phyloP scores from a whole-genome alignment of 2,329 filamentous ascomycete species.

The Calonectria henricotiae region DNA sequence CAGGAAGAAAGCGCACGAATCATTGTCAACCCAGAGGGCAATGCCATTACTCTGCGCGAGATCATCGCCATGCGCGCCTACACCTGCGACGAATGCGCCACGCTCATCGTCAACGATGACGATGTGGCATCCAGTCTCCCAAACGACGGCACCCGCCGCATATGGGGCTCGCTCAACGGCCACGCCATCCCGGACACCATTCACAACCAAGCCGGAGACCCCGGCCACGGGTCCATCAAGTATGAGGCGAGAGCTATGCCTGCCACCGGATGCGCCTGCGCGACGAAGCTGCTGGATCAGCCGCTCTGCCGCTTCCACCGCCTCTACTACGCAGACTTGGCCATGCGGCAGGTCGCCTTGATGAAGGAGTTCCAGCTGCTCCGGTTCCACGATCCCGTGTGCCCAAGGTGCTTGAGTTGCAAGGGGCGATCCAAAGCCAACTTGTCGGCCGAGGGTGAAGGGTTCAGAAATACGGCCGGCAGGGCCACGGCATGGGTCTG shows the following conservation, averaged over 20 bases:
- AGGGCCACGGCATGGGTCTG: slow-evolving; percentile 54
- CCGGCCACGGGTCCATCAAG: slow-evolving; percentile 2
- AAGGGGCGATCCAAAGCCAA: slow-evolving; percentile 32
- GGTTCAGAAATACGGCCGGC: slow-evolving; percentile 33
- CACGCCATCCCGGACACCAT: slow-evolving; percentile 51
- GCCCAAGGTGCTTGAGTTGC: slow-evolving; percentile 54
- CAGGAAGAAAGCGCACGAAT: slow-evolving; percentile 39
- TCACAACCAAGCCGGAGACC: background rate
- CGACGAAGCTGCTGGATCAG: slow-evolving; percentile 55
- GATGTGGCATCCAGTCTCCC: slow-evolving; percentile 31
- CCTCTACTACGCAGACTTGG: slow-evolving; percentile 48
- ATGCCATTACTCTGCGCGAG: slow-evolving; percentile 44
- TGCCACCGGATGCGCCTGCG: slow-evolving; percentile 60
- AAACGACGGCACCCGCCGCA: slow-evolving; percentile 39
- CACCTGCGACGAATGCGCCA: slow-evolving; percentile 56
- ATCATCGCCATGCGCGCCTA: slow-evolving; percentile 58
- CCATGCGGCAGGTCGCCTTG: slow-evolving; percentile 44
- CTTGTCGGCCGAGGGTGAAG: slow-evolving; percentile 41
- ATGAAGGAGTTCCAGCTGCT: slow-evolving; percentile 53
- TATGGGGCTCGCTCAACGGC: slow-evolving; percentile 51
- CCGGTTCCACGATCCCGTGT: slow-evolving; percentile 50
- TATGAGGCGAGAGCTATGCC: slow-evolving; percentile 39
- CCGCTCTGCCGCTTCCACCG: slow-evolving; percentile 59
- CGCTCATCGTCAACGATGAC: slow-evolving; percentile 18
- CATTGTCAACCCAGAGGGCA: slow-evolving; percentile 38